These are phyloP conservation scores for Striga asiatica DNA, from an alignment of 257 asterid species.

Conservation along the genomic window DNA sequence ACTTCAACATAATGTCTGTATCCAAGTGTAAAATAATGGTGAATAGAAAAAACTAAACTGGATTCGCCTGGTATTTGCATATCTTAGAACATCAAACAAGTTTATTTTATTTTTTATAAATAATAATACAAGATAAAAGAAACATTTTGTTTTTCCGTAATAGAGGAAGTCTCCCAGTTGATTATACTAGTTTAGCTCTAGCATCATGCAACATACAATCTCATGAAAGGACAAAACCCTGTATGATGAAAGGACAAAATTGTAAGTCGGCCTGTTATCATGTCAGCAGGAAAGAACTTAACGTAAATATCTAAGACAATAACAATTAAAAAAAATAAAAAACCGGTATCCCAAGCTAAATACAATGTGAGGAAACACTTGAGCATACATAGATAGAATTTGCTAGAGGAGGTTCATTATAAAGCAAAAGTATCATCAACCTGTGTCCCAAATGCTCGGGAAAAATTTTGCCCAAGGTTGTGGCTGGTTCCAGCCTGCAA, in stretches of 20 bases:
- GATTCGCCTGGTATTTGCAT: background rate
- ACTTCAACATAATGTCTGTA: background rate
- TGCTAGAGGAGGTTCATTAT: slow-evolving; percentile 1
- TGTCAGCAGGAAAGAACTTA: background rate
- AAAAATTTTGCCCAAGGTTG: slow-evolving; percentile 96
- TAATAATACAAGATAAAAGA: background rate
- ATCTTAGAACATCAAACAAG: too few relatives aligned
- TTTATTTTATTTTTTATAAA: too few relatives aligned
- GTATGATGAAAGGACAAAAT: slow-evolving; percentile 3
- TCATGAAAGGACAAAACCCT: background rate
- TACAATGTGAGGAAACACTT: too few relatives aligned
- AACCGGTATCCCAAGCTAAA: too few relatives aligned
- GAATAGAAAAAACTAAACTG: background rate
- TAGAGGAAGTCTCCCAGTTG: background rate
- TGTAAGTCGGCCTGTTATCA: background rate
- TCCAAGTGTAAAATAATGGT: background rate
- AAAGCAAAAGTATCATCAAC: slow-evolving; percentile 25
- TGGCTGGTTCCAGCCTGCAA: slow-evolving; percentile 99
- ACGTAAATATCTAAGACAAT: background rate
- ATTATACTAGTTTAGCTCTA: too few relatives aligned
- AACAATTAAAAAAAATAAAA: background rate
- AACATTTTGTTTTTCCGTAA: too few relatives aligned
- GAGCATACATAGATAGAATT: too few relatives aligned
- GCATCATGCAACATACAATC: background rate
- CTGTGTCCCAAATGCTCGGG: slow-evolving; percentile 94